Evolutionary conservation across 2,329 filamentous ascomycete species (phyloP), one percentile per base, ranked within the genome.

Genomic region (Cercospora zeina): DNA sequence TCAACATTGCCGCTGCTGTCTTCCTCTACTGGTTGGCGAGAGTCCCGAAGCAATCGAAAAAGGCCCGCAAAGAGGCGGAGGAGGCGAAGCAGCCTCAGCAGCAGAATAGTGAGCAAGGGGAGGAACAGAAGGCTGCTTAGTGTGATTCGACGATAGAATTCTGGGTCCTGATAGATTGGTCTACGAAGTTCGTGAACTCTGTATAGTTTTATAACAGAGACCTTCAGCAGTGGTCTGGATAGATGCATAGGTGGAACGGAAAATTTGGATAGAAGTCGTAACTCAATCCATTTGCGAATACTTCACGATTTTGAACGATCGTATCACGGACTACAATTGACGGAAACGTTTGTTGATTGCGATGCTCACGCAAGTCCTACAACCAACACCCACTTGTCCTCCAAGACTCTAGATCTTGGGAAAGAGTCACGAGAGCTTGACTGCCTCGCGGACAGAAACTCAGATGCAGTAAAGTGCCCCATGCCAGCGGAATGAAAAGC

Each of bases 21-120:
- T 75, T 77, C 42, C 69, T 85, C 19, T 85, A 85, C 71, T 85
- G 81, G 81, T 70, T 83, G 42, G 70, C 78, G 19, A 75, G 83
- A n/a, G 80, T 85, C 67, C 83, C 82, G 5, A 82, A 80, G 74
- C 70, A 72, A 8, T 78, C 78, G 14, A 79, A 78, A 70, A 77
- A 77, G 68, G 73, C 68, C 62, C 76, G 76, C 62, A 71, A 74
- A 59, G 79, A 80, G 74, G 75, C 77, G 67, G 76, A 79, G 67
- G 59, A 68, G 57, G 55, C 33, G 31, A 24, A 45, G 27, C 42
- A 45, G 49, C 24, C 6, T 27, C 51, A 45, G 53, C 49, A 53
- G 49, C 49, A 53, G 34, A 16, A 5, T 16, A 19, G 11, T 39
- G 8, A 14, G 49, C 49, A 53, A 16, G 49, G 19, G 27, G 31